These are phyloP conservation scores for Pleurotus tuber-regium DNA, from an alignment of 768 basidiomycete genomes.

Conservation along the genomic window DNA sequence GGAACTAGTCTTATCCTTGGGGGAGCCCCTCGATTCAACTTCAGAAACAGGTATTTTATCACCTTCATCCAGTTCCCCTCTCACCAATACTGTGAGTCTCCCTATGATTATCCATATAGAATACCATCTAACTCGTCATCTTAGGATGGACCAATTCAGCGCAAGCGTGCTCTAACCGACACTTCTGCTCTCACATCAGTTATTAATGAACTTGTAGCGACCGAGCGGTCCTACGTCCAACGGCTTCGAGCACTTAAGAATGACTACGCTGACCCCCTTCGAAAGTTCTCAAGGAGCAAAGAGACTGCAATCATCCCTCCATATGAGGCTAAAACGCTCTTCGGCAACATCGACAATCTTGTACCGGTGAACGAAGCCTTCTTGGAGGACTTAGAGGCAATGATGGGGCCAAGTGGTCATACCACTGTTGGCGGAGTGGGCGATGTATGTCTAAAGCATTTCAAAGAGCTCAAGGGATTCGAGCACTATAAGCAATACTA, in stretches of 20 bases:
- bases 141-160: slow-evolving; percentile 40
- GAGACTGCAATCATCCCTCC: slow-evolving; percentile 83
- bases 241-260: slow-evolving; percentile 79
- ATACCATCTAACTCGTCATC: neutral
- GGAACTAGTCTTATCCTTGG: slow-evolving; percentile 75
- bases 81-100: slow-evolving; percentile 22
- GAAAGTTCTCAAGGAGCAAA: slow-evolving; percentile 79
- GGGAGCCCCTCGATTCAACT: slow-evolving; percentile 56
- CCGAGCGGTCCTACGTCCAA: slow-evolving; percentile 86
- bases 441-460: slow-evolving; percentile 83
- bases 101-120: neutral
- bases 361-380: slow-evolving; percentile 89
- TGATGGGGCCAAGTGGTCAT: slow-evolving; percentile 60
- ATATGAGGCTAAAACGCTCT: slow-evolving; percentile 91
- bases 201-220: slow-evolving; percentile 83
- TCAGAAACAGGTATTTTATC: slow-evolving; percentile 48
- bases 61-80: slow-evolving; percentile 35
- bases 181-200: slow-evolving; percentile 66
- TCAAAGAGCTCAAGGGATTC: slow-evolving; percentile 80
- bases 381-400: slow-evolving; percentile 76
- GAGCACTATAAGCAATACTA: slow-evolving; percentile 93
- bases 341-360: slow-evolving; percentile 91
- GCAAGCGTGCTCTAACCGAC: slow-evolving; percentile 56
- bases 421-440: slow-evolving; percentile 66
- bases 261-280: slow-evolving; percentile 89